A percentile compares a stretch with the other conserved stretches of the same genome.
Conservation (phyloP, 31 red algal genomes). For the Porphyra umbilicalis region DNA sequence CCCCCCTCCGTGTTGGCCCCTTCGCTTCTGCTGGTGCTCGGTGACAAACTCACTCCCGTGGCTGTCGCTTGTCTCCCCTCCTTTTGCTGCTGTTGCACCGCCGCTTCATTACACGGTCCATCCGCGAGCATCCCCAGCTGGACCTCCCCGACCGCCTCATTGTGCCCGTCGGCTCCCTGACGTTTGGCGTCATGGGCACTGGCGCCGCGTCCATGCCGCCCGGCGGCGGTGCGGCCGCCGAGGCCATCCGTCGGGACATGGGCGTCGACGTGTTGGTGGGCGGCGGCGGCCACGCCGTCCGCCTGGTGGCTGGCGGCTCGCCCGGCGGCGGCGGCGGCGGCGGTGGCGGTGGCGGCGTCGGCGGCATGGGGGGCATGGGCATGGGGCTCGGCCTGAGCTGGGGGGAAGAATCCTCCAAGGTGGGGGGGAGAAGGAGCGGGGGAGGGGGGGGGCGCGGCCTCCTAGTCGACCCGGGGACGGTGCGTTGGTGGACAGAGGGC, state of each 20-base stretch:
- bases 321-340: background rate
- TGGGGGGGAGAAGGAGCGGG: background rate
- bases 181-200: conserved; percentile 18
- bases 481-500: background rate
- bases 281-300: conserved; percentile 3
- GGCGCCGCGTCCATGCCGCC: conserved; percentile 9
- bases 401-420: background rate
- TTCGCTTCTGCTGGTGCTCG: background rate
- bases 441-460: conserved; percentile 1
- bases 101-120: background rate
- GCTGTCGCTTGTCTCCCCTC: background rate
- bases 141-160: conserved; percentile 5
- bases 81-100: background rate
- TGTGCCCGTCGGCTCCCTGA: conserved; percentile 1
- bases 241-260: background rate
- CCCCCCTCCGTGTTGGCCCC: too few relatives aligned
- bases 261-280: conserved; percentile 14
- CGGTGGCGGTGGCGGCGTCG: background rate
- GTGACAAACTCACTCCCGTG: background rate
- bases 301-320: background rate
- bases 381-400: background rate
- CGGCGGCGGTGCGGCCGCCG: background rate
- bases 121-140: too few relatives aligned
- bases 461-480: conserved; percentile 13
- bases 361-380: background rate